Percentiles rank a stretch among this genome's conserved stretches.
phyloP scores from a whole-genome alignment of 768 basidiomycete genomes.

The Paxillus ammoniavirescens region DNA sequence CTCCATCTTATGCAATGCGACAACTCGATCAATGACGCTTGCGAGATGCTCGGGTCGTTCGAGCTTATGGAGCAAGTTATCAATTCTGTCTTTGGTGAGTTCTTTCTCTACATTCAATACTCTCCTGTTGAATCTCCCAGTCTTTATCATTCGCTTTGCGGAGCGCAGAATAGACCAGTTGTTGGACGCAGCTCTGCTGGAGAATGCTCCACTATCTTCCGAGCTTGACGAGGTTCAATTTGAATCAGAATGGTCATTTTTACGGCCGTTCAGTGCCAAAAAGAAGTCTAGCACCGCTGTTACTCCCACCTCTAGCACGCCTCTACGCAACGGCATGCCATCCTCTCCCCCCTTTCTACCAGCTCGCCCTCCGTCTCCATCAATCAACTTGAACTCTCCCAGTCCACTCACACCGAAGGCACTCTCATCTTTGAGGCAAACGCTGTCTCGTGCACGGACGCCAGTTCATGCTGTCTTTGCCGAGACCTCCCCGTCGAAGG shows the following conservation, averaged over 20 bases:
- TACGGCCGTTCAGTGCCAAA: slow-evolving; percentile 68
- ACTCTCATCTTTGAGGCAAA: slow-evolving; percentile 69
- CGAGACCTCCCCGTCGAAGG: slow-evolving; percentile 41
- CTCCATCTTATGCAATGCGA: slow-evolving; percentile 90
- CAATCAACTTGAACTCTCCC: slow-evolving; percentile 40
- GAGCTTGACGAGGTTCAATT: slow-evolving; percentile 85
- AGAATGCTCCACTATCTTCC: slow-evolving; percentile 73
- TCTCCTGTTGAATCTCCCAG: slow-evolving; percentile 38
- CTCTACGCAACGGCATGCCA: slow-evolving; percentile 38
- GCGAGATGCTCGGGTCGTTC: slow-evolving; percentile 82
- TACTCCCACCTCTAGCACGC: slow-evolving; percentile 25
- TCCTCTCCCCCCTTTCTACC: slow-evolving; percentile 49
- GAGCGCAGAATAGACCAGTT: slow-evolving; percentile 87
- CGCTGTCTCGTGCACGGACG: slow-evolving; percentile 54
- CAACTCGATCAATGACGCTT: slow-evolving; percentile 70
- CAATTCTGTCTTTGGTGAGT: slow-evolving; percentile 88
- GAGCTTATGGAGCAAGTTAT: slow-evolving; percentile 88
- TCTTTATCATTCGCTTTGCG: slow-evolving; percentile 91
- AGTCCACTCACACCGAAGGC: slow-evolving; percentile 48
- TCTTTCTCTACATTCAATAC: neutral
- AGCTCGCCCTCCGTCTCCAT: slow-evolving; percentile 53
- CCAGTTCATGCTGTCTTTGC: slow-evolving; percentile 52
- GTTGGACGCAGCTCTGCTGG: slow-evolving; percentile 79
- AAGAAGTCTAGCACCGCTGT: slow-evolving; percentile 41
- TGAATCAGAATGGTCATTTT: slow-evolving; percentile 94